Evolutionary conservation across 345 rosid genomes (phyloP).

Genomic region (Arabis hirsuta): DNA sequence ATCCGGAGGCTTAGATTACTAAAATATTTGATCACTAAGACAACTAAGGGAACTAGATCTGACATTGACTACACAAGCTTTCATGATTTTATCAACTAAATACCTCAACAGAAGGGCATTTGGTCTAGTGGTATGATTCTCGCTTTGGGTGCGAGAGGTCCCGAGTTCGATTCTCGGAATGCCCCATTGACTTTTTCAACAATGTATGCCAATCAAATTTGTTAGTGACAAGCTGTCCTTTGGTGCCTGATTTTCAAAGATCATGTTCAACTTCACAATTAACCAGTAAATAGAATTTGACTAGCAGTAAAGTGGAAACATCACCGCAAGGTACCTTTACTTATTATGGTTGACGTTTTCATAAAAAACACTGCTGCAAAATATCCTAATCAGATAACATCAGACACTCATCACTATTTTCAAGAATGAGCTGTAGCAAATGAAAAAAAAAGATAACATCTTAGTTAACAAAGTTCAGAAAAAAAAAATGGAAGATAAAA

Average conservation of each 20-base stretch:
- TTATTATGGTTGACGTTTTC: not conserved
- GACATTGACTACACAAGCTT: slow-evolving; percentile 6
- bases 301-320: slow-evolving; percentile 17
- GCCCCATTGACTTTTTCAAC: slow-evolving; percentile 22
- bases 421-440: slow-evolving; percentile 6
- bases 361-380: not conserved
- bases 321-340: not conserved
- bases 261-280: slow-evolving; percentile 8
- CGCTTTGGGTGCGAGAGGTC: slow-evolving; percentile 88
- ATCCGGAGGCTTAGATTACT: slow-evolving; percentile 1
- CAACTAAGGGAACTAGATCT: slow-evolving; percentile 11
- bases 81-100: not conserved
- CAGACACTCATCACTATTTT: not conserved
- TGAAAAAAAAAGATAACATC: not conserved
- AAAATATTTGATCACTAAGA: not conserved
- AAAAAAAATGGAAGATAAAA: not conserved
- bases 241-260: not conserved
- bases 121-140: slow-evolving; percentile 87
- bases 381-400: not conserved
- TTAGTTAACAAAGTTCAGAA: not conserved
- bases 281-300: slow-evolving; percentile 3
- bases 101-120: slow-evolving; percentile 51
- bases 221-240: not conserved
- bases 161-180: slow-evolving; percentile 88
- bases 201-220: not conserved